Base-by-base conservation (phyloP, 1,139 yeast genomes). In the Dujonia santamariae region DNA sequence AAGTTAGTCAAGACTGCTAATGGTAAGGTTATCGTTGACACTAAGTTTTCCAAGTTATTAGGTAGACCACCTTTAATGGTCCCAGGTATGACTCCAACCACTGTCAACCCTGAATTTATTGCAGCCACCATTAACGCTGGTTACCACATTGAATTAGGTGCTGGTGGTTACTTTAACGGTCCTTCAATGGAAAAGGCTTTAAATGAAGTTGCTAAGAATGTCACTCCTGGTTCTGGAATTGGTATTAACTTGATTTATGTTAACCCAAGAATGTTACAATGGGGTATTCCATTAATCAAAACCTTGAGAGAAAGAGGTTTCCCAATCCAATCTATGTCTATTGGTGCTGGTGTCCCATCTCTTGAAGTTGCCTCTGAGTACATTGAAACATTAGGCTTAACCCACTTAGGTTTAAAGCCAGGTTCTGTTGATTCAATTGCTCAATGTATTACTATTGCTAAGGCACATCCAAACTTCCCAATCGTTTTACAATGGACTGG, bases 271-370 rank as follows among this genome's bases (percentile, higher is more conserved):
- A 86, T 90, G 92, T 75, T 92, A 59, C 96, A 88, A 67, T 94
- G 98, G 98, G 95, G 96, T 65, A 88, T 94, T 60, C 98, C 98
- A 41, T 76, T 92, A 67, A 83, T 92, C 58, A 86, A 80, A 61
- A 84, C 80, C 43, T 76, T 92, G 61, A 82, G 98, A 67, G 84
- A 78, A 48, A 81, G 75, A 55, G 97, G 97, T 31, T 88, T 84
- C 75, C 98, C 98, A 48, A 82, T 92, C 50, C 97, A 92, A 65
- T 90, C 96, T 38, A 68, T 92, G 63, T 82, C 98, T 34, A 88
- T 92, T 56, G 99, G 98, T 72, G 99, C 99, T 36, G 99, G 99
- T 76, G 98, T 92, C 48, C 99, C 99, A 41, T 88, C 97, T 20
- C 64, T 90, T 45, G 98, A 94, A 60, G 97, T 94, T 52, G 97